Percentiles rank a stretch among this genome's conserved stretches.
These are phyloP conservation scores for Sclerotinia minor DNA, from an alignment of 2,329 filamentous ascomycete species.

Conservation along the genomic window DNA sequence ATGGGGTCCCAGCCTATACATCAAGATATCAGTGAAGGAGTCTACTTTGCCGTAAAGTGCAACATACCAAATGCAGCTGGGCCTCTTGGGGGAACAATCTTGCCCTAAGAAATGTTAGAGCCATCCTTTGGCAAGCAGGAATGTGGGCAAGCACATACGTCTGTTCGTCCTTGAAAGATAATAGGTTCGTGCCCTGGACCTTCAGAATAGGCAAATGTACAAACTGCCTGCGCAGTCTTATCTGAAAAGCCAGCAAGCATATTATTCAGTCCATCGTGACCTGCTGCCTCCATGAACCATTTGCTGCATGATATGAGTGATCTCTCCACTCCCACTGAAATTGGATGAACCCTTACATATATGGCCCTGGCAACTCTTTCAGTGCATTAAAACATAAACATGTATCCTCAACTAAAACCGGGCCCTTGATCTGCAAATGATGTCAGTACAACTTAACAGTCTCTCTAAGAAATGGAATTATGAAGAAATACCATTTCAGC, in stretches of 20 bases:
- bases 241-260: conserved; percentile 85
- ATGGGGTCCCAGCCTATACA: conserved; percentile 89
- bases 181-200: conserved; percentile 82
- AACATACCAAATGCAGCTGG: conserved; percentile 76
- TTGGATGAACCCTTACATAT: conserved; percentile 64
- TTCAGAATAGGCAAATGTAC: conserved; percentile 89
- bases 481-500: conserved; percentile 65
- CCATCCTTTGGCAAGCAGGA: not conserved
- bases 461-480: not conserved
- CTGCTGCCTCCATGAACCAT: conserved; percentile 85
- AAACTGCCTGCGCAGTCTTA: conserved; percentile 89
- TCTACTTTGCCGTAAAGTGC: not conserved
- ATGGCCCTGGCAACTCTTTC: conserved; percentile 88
- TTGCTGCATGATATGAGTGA: conserved; percentile 60
- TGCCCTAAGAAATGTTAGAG: conserved; percentile 53
- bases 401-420: conserved; percentile 94
- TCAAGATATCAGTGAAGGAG: conserved; percentile 25
- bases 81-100: conserved; percentile 82
- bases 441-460: conserved; percentile 19
- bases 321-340: not conserved
- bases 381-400: conserved; percentile 90
- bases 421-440: conserved; percentile 66
- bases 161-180: conserved; percentile 87
- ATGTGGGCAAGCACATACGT: conserved; percentile 53
- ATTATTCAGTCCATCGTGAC: conserved; percentile 84